phyloP scores from a whole-genome alignment of 805 yeast genomes.

The Isabelozyma pseudorhagii region DNA sequence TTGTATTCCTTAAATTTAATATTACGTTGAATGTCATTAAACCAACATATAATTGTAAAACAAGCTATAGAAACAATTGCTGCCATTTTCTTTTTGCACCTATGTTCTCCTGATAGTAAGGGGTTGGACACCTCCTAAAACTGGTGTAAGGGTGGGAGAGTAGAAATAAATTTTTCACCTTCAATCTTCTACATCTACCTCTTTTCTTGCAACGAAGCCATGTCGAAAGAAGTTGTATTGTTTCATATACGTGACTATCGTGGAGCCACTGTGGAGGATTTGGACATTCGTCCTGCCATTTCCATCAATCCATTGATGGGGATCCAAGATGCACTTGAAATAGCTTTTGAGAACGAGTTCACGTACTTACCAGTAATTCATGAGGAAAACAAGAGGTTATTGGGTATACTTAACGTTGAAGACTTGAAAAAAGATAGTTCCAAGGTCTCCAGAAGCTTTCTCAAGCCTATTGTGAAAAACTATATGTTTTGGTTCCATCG shows the following conservation, averaged over 20 bases:
- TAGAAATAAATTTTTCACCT: background rate
- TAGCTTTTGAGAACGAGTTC: conserved; percentile 54
- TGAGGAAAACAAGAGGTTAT: conserved; percentile 40
- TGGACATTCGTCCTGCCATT: conserved; percentile 56
- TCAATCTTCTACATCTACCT: background rate
- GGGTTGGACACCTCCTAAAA: background rate
- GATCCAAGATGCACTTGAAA: conserved; percentile 48
- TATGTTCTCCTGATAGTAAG: background rate
- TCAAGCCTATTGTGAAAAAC: conserved; percentile 26
- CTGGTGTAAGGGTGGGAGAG: too few species aligned
- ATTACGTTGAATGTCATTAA: too few species aligned
- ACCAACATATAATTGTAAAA: too few species aligned
- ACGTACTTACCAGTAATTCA: conserved; percentile 53
- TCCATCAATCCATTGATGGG: conserved; percentile 48
- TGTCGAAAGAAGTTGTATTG: conserved; percentile 5
- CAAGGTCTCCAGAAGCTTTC: conserved; percentile 17
- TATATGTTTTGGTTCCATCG: conserved; percentile 45
- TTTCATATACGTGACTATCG: conserved; percentile 38
- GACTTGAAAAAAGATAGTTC: conserved; percentile 31
- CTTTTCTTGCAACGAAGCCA: background rate
- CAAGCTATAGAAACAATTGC: background rate
- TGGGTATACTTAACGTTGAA: conserved; percentile 49
- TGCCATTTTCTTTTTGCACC: background rate
- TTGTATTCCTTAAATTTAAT: background rate
- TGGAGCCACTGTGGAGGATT: conserved; percentile 57